Conservation (phyloP, 1,284 basidiomycete species). For the Fomitopsis betulina region DNA sequence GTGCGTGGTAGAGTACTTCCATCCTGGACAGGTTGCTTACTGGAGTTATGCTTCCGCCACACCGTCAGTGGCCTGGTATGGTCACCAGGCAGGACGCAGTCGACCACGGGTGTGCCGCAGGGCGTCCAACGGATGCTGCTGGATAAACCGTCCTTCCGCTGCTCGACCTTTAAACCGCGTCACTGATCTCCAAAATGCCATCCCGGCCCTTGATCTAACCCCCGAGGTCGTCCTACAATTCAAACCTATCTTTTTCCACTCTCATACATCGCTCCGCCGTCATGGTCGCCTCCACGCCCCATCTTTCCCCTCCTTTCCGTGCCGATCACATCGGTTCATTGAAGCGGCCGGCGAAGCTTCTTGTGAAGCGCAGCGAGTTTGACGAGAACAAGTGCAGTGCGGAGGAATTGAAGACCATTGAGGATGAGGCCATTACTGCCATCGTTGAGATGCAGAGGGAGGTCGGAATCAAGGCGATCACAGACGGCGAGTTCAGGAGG, state of each 20-base stretch:
- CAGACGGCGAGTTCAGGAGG: conserved; percentile 46
- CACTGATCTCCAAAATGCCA: not conserved
- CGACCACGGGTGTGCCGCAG: not conserved
- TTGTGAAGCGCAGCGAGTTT: conserved; percentile 34
- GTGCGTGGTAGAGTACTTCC: conserved; percentile 2
- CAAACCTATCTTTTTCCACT: not conserved
- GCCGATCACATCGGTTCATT: conserved; percentile 43
- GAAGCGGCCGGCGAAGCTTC: conserved; percentile 39
- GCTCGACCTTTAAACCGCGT: conserved; percentile 1
- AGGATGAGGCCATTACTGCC: conserved; percentile 40
- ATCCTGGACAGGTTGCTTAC: not conserved
- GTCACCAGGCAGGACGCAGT: not conserved
- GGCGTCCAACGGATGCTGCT: not conserved
- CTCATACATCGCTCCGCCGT: not conserved
- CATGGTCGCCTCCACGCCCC: conserved; percentile 17
- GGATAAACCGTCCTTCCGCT: not conserved
- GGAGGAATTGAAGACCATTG: conserved; percentile 35
- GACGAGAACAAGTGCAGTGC: conserved; percentile 30
- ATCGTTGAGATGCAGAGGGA: conserved; percentile 40
- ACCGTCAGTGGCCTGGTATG: not conserved
- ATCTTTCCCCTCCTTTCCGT: conserved; percentile 34
- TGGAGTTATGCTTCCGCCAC: not conserved
- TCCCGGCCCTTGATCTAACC: not conserved
- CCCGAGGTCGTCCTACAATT: not conserved
- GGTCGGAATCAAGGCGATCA: conserved; percentile 39